phyloP scores from a whole-genome alignment of 2,329 filamentous ascomycete species.

The Diaporthe batatas region DNA sequence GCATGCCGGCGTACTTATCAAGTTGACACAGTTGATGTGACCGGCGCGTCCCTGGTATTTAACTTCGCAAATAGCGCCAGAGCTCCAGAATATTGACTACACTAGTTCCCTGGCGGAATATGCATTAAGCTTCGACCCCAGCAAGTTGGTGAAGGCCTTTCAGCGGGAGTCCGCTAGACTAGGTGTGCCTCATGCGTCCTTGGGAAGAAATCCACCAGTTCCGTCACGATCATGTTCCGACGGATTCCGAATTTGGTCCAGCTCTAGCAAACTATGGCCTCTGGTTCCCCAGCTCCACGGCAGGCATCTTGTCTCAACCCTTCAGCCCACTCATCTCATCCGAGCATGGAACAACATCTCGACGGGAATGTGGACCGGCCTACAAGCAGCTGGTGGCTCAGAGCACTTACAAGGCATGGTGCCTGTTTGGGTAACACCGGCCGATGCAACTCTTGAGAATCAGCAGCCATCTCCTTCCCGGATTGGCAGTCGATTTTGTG shows the following conservation, averaged over 20 bases:
- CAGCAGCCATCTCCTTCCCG: slow-evolving; percentile 20
- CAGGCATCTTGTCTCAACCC: background rate
- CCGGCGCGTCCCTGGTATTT: slow-evolving; percentile 26
- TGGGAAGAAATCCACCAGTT: background rate
- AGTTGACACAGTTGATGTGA: slow-evolving; percentile 16
- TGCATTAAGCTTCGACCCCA: slow-evolving; percentile 19
- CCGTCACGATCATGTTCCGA: slow-evolving; percentile 19
- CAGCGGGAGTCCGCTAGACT: slow-evolving; percentile 6
- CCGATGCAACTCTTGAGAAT: slow-evolving; percentile 30
- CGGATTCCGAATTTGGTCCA: background rate
- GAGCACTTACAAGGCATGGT: slow-evolving; percentile 8
- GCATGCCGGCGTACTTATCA: background rate
- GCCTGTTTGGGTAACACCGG: slow-evolving; percentile 29
- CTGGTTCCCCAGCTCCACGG: background rate
- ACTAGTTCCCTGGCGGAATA: background rate
- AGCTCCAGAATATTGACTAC: background rate
- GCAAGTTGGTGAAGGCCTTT: background rate
- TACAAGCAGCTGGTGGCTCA: background rate
- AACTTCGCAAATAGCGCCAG: background rate
- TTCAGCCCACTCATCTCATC: slow-evolving; percentile 9
- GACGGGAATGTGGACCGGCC: background rate
- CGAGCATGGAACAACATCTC: slow-evolving; percentile 7
- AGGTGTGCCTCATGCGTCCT: background rate
- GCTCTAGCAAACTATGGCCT: background rate
- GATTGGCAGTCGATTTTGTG: slow-evolving; percentile 18